Evolutionary conservation across 108 stramenopile species (phyloP), one percentile per base, ranked within the genome.

Genomic region (Phaeodactylum tricornutum): DNA sequence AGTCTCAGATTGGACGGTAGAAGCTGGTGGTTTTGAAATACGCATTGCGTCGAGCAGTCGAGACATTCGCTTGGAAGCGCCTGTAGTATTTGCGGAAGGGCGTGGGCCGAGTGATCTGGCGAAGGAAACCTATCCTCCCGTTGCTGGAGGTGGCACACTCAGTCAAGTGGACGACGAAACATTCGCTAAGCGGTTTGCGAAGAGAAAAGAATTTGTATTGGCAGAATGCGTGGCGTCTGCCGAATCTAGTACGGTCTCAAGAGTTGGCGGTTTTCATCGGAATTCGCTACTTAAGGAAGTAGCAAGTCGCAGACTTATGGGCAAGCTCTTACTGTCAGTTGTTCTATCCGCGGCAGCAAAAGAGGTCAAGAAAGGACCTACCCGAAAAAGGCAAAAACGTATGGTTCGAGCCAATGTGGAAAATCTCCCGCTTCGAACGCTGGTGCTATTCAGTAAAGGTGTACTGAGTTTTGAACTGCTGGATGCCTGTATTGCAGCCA

Each of bases 401-500:
- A 66, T 73, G 57, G 43, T 73, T 19, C 45, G 52, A 19, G 56
- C 38, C 9, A 62, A 58, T 32, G 47, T 63, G 25, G 54, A 61
- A 28, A 66, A 66, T 34, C 19, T 69, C 22, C 74, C 74, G 16
- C 50, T 75, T 41, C 49, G 74, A 12, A 19, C 39, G 4, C 7
- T 75, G 20, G 67, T 64, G 3, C 23, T 65, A n/a, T 75, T 64
- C 39, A 61, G 67, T 27, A 36, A 50, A 27, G 74, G 74, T 16
- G 35, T 21, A 11, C 7, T 75, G 3, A 52, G 67, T 11, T 69
- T 75, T 34, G 43, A 57, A 17, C 35, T 57, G 16, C 16, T 75
- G n/a, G 74, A 75, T 53, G 42, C 43, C n/a, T 12, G 64, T 22
- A 65, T 75, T 28, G 47, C 38, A 7, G 0, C 56, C 3, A 51